Percentiles rank a stretch among this genome's conserved stretches.
phyloP scores from a whole-genome alignment of 2,329 filamentous ascomycete species.

The Cordyceps militaris region DNA sequence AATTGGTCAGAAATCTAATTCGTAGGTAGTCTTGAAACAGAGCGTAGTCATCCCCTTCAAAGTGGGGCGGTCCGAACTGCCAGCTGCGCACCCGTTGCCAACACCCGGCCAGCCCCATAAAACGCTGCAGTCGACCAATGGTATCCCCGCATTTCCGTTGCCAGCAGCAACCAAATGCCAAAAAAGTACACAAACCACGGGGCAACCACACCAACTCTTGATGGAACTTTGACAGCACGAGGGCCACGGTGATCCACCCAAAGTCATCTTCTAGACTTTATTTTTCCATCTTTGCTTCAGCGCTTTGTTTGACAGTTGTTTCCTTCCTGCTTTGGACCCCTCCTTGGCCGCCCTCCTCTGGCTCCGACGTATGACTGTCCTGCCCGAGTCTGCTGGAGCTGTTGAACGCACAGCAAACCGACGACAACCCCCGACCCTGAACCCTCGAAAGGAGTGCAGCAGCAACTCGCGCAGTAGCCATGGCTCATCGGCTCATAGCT shows the following conservation, averaged over 20 bases:
- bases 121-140: not conserved
- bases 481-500: conserved; percentile 43
- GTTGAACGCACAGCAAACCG: not conserved
- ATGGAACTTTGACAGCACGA: not conserved
- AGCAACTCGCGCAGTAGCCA: conserved; percentile 19
- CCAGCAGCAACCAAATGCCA: conserved; percentile 24
- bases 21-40: not conserved
- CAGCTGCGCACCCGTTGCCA: not conserved
- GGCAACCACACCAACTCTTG: conserved; percentile 9
- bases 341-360: not conserved
- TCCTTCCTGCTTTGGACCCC: not conserved
- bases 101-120: not conserved
- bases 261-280: conserved; percentile 12
- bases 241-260: conserved; percentile 1
- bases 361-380: not conserved
- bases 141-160: conserved; percentile 17
- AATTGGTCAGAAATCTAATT: not conserved
- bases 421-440: not conserved
- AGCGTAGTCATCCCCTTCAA: not conserved
- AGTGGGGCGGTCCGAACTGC: conserved; percentile 5
- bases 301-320: not conserved
- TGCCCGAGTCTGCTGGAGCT: not conserved
- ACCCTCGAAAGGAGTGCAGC: no score
- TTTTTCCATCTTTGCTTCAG: conserved; percentile 8
- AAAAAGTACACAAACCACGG: conserved; percentile 30